Evolutionary conservation across 306 rosid species (phyloP), one percentile per base, ranked within the genome.

Genomic region (Cucurbita ficifolia): DNA sequence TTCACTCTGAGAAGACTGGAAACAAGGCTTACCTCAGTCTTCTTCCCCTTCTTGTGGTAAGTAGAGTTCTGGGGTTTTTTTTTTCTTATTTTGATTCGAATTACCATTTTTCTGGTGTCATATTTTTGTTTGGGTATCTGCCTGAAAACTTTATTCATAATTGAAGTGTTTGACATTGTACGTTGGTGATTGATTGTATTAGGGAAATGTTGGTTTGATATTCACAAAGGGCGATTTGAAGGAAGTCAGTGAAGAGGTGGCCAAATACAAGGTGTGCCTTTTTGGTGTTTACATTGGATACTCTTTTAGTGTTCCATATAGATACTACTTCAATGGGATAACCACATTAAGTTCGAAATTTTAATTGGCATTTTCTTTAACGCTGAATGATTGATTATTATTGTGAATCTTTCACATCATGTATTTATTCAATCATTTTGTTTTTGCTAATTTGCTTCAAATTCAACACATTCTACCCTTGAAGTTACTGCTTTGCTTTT

Each of bases 181-280:
- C 2, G 1, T 42, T 57, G 0, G 40, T 7, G 43, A 14, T 73
- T 53, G 42, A 8, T 3, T 35, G 62, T 2, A 18, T 38, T 57
- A 92, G 97, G 98, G 98, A 0, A 93, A 93, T 24, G 98, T 93
- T 0, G 98, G 98, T 0, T 78, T 93, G 51, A 93, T 90, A 52
- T 93, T 93, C 82, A 93, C 98, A 0, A 92, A 92, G 70, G 98
- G 98, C 58, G 96, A 92, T 46, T 80, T 92, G 88, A 92, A 92
- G 83, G 98, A 93, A 77, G 97, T 93, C 46, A 87, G 96, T 18
- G 98, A 93, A 21, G 98, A 93, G 77, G 98, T 93, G 46, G 93
- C 89, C 0, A 93, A 93, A 79, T 93, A 93, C 92, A 93, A 93
- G 96, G 98, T 92, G 3, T 53, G 67, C 1, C n/a, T 3, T 9